Conservation (phyloP, 805 yeast genomes). For the Aciculoconidium aculeatum region DNA sequence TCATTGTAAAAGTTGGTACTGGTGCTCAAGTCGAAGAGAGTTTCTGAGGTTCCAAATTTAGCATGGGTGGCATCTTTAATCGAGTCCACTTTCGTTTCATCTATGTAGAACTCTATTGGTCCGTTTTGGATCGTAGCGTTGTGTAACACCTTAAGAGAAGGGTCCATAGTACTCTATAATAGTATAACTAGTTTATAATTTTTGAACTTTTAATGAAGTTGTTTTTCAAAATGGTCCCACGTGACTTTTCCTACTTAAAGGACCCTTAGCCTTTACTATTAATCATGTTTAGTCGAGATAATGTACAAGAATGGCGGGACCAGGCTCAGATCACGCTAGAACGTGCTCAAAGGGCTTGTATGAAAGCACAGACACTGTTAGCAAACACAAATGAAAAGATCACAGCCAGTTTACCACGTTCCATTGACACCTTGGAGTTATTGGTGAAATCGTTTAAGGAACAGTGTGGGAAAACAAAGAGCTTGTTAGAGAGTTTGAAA, state of each 20-base stretch:
- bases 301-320: constrained; percentile 21
- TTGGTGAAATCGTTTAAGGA: constrained; percentile 12
- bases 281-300: constrained; percentile 3
- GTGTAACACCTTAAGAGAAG: constrained; percentile 24
- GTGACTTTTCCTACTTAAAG: too few relatives aligned
- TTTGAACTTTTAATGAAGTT: too few relatives aligned
- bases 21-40: constrained; percentile 32
- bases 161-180: too few relatives aligned
- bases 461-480: constrained; percentile 11
- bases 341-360: constrained; percentile 26
- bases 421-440: constrained; percentile 12
- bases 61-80: constrained; percentile 33
- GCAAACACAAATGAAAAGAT: constrained; percentile 19
- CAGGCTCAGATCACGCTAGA: constrained; percentile 24
- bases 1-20: constrained; percentile 54
- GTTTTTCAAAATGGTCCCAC: too few relatives aligned
- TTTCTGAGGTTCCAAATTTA: constrained; percentile 19
- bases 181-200: too few relatives aligned
- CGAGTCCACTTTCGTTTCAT: constrained; percentile 13
- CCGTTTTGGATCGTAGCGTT: constrained; percentile 17
- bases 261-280: too few relatives aligned
- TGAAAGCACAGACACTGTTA: constrained; percentile 28
- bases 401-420: constrained; percentile 18
- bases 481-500: constrained; percentile 13
- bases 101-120: constrained; percentile 17